These are phyloP conservation scores for Arthrobotrys entomopaga DNA, from an alignment of 2,329 filamentous ascomycete genomes.

Conservation along the genomic window DNA sequence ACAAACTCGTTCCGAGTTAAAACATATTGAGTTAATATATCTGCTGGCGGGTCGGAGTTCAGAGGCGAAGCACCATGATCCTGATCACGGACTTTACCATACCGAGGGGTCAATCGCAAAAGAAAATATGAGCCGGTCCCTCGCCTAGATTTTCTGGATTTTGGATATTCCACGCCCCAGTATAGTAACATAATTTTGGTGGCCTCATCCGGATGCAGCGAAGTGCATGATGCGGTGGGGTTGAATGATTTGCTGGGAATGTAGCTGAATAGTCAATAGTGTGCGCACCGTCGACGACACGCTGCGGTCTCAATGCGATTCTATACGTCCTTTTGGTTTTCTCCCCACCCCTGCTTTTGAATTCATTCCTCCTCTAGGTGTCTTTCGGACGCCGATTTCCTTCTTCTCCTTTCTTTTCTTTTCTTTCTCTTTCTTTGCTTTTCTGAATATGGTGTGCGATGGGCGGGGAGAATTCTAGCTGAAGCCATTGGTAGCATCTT, in stretches of 20 bases:
- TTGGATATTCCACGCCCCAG: slow-evolving; percentile 9
- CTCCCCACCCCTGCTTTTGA: neutral
- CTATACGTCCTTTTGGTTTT: neutral
- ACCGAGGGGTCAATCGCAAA: neutral
- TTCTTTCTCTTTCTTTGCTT: slow-evolving; percentile 1
- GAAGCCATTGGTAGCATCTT: slow-evolving; percentile 18
- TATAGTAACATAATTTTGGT: neutral
- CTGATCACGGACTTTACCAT: slow-evolving; percentile 35
- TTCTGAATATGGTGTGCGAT: slow-evolving; percentile 5
- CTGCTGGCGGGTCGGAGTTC: neutral
- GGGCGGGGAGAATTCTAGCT: slow-evolving; percentile 22
- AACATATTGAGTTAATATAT: slow-evolving; percentile 2
- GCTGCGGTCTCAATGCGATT: neutral
- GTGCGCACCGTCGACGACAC: neutral
- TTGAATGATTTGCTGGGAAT: slow-evolving; percentile 35
- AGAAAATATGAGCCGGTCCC: neutral
- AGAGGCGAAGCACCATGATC: no score
- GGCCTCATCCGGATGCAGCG: slow-evolving; percentile 53
- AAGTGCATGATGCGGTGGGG: slow-evolving; percentile 32
- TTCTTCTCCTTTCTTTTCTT: neutral
- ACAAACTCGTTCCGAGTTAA: neutral
- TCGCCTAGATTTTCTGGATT: neutral
- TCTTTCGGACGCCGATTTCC: slow-evolving; percentile 8
- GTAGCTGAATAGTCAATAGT: slow-evolving; percentile 6
- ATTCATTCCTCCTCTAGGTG: slow-evolving; percentile 7